Conservation (phyloP, 345 rosid genomes). For the Arabis alpina region DNA sequence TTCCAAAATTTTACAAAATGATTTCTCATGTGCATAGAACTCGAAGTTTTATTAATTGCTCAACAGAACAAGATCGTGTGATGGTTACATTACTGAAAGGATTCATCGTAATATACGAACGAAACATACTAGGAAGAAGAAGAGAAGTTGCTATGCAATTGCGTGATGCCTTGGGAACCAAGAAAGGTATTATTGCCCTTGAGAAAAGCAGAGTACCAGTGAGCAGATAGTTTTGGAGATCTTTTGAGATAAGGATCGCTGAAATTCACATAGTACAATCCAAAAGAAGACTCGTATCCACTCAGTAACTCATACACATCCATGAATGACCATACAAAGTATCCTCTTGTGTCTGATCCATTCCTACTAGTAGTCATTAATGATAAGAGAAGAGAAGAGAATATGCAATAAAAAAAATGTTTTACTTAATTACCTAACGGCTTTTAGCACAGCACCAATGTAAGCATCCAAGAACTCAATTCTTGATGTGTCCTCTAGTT, state of each 20-base stretch:
- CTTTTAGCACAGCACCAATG: too few relatives aligned
- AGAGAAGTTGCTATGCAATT: conserved; percentile 10
- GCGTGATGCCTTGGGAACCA: conserved; percentile 3
- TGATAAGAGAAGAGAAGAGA: too few relatives aligned
- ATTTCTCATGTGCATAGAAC: too few relatives aligned
- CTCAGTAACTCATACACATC: conserved; percentile 46
- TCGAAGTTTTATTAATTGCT: too few relatives aligned
- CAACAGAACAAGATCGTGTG: too few relatives aligned
- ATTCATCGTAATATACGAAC: background rate
- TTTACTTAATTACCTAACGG: too few relatives aligned
- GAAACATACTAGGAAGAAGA: too few relatives aligned
- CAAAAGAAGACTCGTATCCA: conserved; percentile 43
- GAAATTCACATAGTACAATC: conserved; percentile 49
- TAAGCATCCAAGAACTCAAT: too few relatives aligned
- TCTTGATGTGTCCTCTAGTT: conserved; percentile 30
- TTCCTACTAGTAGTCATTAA: conserved; percentile 29
- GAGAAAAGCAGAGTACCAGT: conserved; percentile 53
- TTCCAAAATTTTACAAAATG: too few relatives aligned
- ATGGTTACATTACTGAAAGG: too few relatives aligned
- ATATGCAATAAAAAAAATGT: too few relatives aligned
- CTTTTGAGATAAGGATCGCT: conserved; percentile 49
- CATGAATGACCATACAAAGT: conserved; percentile 53
- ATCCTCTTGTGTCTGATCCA: conserved; percentile 53
- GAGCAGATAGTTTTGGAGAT: conserved; percentile 52
- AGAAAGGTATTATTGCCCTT: conserved; percentile 39